These are phyloP conservation scores for Allodekkera sacchari DNA, from an alignment of 805 yeast genomes.

Conservation along the genomic window DNA sequence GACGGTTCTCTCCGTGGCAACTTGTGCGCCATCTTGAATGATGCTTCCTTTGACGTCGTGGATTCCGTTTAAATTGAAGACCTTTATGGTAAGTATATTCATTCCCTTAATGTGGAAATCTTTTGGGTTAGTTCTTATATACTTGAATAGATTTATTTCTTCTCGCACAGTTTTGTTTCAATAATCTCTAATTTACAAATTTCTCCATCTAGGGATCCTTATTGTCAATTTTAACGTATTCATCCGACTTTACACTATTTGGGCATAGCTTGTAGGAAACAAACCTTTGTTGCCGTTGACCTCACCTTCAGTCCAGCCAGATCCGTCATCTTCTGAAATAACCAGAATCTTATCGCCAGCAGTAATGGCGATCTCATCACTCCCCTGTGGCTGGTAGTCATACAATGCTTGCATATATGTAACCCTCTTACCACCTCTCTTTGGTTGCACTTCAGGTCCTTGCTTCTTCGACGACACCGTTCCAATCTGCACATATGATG, in stretches of 20 bases:
- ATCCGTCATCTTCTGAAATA: slow-evolving; percentile 62
- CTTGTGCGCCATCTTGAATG: too few species aligned
- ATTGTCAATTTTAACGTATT: not conserved
- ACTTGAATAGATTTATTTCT: too few species aligned
- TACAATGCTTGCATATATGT: slow-evolving; percentile 62
- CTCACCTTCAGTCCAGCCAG: slow-evolving; percentile 95
- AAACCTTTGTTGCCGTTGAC: slow-evolving; percentile 55
- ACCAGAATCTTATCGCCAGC: slow-evolving; percentile 71
- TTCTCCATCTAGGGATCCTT: too few species aligned
- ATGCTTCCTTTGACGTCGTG: too few species aligned
- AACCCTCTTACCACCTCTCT: slow-evolving; percentile 59
- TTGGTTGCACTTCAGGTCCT: slow-evolving; percentile 72
- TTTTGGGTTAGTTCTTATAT: too few species aligned
- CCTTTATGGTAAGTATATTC: too few species aligned
- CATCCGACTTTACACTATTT: too few species aligned
- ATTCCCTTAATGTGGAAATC: too few species aligned
- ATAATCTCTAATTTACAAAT: too few species aligned
- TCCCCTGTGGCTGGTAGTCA: slow-evolving; percentile 70
- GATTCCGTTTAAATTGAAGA: too few species aligned
- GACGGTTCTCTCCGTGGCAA: too few species aligned
- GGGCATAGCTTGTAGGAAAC: slow-evolving; percentile 74
- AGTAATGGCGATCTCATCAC: slow-evolving; percentile 63
- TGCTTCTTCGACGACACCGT: slow-evolving; percentile 27
- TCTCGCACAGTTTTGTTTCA: too few species aligned
- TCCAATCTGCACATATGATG: slow-evolving; percentile 56